Percentiles rank a stretch among this genome's conserved stretches.
phyloP scores from a whole-genome alignment of 495 filamentous ascomycete species.

The Penicillium chermesinum region DNA sequence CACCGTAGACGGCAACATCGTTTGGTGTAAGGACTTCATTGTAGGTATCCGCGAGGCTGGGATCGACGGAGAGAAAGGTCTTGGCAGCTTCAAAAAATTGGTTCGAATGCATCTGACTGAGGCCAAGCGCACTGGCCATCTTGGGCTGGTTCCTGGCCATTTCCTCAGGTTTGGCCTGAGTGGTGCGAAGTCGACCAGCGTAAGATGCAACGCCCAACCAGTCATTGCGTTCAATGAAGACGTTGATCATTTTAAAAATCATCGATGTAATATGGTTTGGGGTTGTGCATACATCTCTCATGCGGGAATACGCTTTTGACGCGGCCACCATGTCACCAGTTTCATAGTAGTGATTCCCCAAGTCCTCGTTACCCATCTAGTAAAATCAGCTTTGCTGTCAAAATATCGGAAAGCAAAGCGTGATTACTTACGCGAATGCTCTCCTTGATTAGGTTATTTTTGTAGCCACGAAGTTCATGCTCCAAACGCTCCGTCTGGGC shows the following conservation, averaged over 20 bases:
- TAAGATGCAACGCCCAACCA: constrained; percentile 65
- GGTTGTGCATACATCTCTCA: constrained; percentile 71
- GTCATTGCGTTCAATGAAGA: constrained; percentile 60
- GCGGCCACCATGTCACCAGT: constrained; percentile 58
- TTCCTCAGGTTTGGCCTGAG: constrained; percentile 55
- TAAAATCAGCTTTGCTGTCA: constrained; percentile 5
- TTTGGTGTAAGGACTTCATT: constrained; percentile 74
- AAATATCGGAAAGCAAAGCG: neutral
- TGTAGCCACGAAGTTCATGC: constrained; percentile 82
- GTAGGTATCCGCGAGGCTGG: constrained; percentile 50
- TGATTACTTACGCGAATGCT: constrained; percentile 74
- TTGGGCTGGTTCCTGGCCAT: constrained; percentile 59
- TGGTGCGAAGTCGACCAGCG: constrained; percentile 57
- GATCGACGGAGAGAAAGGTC: constrained; percentile 58
- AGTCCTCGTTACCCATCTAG: constrained; percentile 73
- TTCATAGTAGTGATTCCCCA: constrained; percentile 62
- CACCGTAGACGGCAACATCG: constrained; percentile 89
- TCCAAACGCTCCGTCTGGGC: constrained; percentile 68
- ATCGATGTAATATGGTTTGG: constrained; percentile 67
- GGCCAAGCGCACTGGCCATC: constrained; percentile 60
- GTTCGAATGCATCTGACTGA: constrained; percentile 62
- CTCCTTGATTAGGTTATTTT: constrained; percentile 96
- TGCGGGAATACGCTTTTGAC: constrained; percentile 62
- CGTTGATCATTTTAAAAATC: constrained; percentile 62
- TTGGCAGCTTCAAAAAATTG: constrained; percentile 69